Base-by-base conservation (phyloP, 768 basidiomycete species). In the Phlebiopsis gigantea region DNA sequence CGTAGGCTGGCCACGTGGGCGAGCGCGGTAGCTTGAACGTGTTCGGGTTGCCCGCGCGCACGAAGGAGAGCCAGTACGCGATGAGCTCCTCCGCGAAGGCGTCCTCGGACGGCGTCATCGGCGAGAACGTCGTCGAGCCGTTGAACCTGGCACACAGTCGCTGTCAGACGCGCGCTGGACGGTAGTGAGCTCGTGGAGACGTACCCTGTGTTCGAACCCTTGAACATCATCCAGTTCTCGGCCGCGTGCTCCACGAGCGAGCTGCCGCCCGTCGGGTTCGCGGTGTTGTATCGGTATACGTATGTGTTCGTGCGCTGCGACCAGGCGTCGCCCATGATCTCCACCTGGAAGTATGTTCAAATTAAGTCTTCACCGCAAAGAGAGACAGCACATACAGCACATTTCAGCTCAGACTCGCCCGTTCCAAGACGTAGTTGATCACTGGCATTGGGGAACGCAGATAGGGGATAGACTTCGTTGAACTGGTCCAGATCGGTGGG, bases 161-260 rank as follows among this genome's bases (percentile, higher is more conserved):
- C 17, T 31, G n/a, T 28, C 47, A 39, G 22, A 19, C 25, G 26
- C n/a, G 30, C 21, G 12, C n/a, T 50, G 29, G 22, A 46, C 1
- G 49, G 47, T 21, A 34, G 9, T 31, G 55, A 5, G 15, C 9
- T 12, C 2, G 34, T 9, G 34, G 8, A 19, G 7, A 62, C 73
- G 19, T 62, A 83, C 85, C 84, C 84, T 28, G 83, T 83, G 56
- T 79, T 79, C 1, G 74, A 77, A 1, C 85, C 84, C 21, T 68
- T 66, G 70, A 83, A 84, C 83, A 85, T 80, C 81, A 83, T 84
- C 79, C 80, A 84, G 62, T 85, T 84, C 64, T 83, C 84, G 0
- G 84, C 75, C 6, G 83, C 77, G 59, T 84, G 83, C 1, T 52
- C 66, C 1, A 80, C 78, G 8, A 56, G 43, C 12, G 57, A 54